Evolutionary conservation across 1,284 basidiomycete genomes (phyloP).

Genomic region (Trichosporon sp.): DNA sequence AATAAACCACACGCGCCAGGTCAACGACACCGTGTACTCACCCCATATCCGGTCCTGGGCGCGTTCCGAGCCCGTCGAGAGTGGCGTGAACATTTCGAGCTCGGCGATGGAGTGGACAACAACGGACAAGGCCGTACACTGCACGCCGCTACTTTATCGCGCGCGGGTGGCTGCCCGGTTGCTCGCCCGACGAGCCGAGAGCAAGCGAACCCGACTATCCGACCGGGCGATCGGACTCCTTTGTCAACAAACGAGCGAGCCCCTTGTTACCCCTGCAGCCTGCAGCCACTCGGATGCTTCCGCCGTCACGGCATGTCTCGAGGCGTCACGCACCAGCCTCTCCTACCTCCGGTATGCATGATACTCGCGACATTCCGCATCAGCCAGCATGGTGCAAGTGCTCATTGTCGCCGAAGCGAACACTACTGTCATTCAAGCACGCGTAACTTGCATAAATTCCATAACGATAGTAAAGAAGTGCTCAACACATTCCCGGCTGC

Average conservation of each 20-base stretch:
- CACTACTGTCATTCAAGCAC: too few species aligned
- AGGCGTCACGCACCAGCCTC: background rate
- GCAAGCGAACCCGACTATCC: background rate
- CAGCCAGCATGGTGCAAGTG: too few species aligned
- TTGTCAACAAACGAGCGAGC: conserved; percentile 3
- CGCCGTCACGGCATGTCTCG: background rate
- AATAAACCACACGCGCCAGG: background rate
- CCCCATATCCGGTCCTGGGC: conserved; percentile 46
- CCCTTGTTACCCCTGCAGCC: too few species aligned
- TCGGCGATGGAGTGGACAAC: background rate
- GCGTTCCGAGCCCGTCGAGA: conserved; percentile 46
- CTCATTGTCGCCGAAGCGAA: too few species aligned
- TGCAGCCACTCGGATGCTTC: background rate
- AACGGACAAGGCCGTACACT: too few species aligned
- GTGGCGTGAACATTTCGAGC: conserved; percentile 44
- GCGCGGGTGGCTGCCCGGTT: too few species aligned
- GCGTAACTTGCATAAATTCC: background rate
- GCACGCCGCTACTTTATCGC: too few species aligned
- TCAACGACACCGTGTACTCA: too few species aligned
- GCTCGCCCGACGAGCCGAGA: too few species aligned
- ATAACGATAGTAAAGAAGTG: background rate
- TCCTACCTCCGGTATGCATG: too few species aligned
- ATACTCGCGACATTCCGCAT: too few species aligned
- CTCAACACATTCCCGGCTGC: background rate
- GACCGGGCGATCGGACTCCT: background rate